Base-by-base conservation (phyloP, 495 filamentous ascomycete species). In the Glarea lozoyensis region DNA sequence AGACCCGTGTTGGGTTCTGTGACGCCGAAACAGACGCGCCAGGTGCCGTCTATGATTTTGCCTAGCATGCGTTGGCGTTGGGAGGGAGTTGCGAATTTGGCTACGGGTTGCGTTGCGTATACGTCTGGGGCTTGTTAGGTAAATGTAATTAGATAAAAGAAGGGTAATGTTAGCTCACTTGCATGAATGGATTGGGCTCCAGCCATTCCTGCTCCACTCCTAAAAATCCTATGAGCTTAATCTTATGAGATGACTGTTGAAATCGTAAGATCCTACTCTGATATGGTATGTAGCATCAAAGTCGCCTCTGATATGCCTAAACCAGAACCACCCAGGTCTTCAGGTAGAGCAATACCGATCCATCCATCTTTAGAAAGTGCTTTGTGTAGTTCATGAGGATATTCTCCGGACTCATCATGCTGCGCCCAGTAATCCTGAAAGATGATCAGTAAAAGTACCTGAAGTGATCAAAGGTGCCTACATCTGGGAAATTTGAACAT, bases 201-300 rank as follows among this genome's bases (percentile, higher is more conserved):
- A 4, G 82, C 82, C 61, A 88, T 83, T 3, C 84, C 82, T 22
- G 83, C 84, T 5, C 84, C 83, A 21, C 75, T 77, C 42, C 61
- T 66, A 38, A n/a, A n/a, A n/a, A n/a, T n/a, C n/a, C n/a, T n/a
- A n/a, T 16, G n/a, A 10, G 4, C 10, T 23, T 34, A 35, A 15
- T 10, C 16, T 13, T 15, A 10, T 6, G 33, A n/a, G 13, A 18
- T 10, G 33, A 7, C 37, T 32, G 10, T 20, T 9, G 18, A 2
- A 19, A 2, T 17, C 25, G 16, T n/a, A n/a, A 9, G 24, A 0
- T 35, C 48, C 31, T 55, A 74, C 62, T 86, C 82, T 15, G 81
- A 71, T 44, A 88, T 86, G 15, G 82, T 84, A 49, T 89, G 84
- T 66, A 89, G 72, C 81, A 89, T 86, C 75, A 87, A 84, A 1